These are phyloP conservation scores for Alternaria atra DNA, from an alignment of 2,329 filamentous ascomycete species.

Conservation along the genomic window DNA sequence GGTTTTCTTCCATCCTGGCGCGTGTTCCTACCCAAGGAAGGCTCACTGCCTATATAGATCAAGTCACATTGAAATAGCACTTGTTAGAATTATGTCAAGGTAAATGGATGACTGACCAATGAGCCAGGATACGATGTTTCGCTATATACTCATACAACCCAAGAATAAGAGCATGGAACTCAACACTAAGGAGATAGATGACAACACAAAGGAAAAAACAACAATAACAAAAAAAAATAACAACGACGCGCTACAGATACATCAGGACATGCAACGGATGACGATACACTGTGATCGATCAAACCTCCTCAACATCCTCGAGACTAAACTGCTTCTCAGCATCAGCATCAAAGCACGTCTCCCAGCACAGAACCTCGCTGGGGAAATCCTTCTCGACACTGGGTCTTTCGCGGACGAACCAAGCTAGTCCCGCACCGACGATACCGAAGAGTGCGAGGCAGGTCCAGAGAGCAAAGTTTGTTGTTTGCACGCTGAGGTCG, in stretches of 20 bases:
- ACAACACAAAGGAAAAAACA: conserved; percentile 1
- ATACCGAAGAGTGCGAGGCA: conserved; percentile 53
- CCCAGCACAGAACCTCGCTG: conserved; percentile 56
- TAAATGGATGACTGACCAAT: not conserved
- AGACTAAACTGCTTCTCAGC: conserved; percentile 35
- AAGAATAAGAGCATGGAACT: not conserved
- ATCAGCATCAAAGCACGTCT: conserved; percentile 57
- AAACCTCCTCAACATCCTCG: conserved; percentile 16
- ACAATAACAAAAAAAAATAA: conserved; percentile 1
- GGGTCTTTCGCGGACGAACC: conserved; percentile 56
- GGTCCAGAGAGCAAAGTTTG: conserved; percentile 58
- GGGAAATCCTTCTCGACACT: conserved; percentile 57
- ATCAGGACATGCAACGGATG: conserved; percentile 11
- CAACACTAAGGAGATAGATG: conserved; percentile 2
- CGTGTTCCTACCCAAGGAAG: too few species aligned
- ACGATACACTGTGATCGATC: conserved; percentile 2
- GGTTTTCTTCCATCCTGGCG: too few species aligned
- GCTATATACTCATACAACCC: conserved; percentile 7
- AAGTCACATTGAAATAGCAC: not conserved
- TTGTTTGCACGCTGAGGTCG: conserved; percentile 54
- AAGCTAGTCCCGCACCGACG: conserved; percentile 55
- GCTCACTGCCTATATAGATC: too few species aligned
- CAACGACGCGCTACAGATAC: conserved; percentile 10
- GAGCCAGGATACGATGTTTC: not conserved
- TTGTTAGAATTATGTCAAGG: not conserved